Base-by-base conservation (phyloP, 441 rosid genomes). In the Erysimum pusillum region DNA sequence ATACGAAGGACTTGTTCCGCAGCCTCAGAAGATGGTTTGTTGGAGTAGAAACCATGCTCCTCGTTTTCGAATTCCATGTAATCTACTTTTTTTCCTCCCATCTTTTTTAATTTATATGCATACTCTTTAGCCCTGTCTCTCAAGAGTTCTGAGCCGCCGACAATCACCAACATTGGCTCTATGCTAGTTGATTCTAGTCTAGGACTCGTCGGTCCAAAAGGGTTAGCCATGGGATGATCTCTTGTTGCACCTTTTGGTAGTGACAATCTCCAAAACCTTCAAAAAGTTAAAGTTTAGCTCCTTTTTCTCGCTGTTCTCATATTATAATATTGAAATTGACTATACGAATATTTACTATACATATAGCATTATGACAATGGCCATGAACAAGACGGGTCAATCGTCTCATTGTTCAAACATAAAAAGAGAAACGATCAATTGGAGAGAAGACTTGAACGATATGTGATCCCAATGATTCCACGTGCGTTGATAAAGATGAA, bases 191-290 rank as follows among this genome's bases (percentile, higher is more conserved):
- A 11, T 61, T 88, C 83, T 0, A 91, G 87, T 58, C 74, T 77
- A 63, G 83, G 83, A 83, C 94, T 91, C 31, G 3, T 49, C 1
- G 91, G 89, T 63, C 97, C 98, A 54, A 91, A 91, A 25, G 98
- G 98, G 78, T 91, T 94, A 7, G 89, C 92, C 65, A 85, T 81
- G 36, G 87, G 90, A 70, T 90, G 92, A 80, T 92, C 97, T 71
- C 97, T 87, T 31, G 73, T 80, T 83, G 84, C 95, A 67, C 88
- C 95, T 20, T 38, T 20, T 0, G 98, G 97, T 77, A 94, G 42
- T n/a, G 97, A 86, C n/a, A 94, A 81, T 83, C 97, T 92, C 98
- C 98, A 94, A 79, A 94, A 92, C 73, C 98, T 93, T 80, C 20
- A 39, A 67, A 4, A 78, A 52, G 7, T 20, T 64, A 51, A 65